Conservation (phyloP, 495 filamentous ascomycete genomes). For the Neurospora sp. region DNA sequence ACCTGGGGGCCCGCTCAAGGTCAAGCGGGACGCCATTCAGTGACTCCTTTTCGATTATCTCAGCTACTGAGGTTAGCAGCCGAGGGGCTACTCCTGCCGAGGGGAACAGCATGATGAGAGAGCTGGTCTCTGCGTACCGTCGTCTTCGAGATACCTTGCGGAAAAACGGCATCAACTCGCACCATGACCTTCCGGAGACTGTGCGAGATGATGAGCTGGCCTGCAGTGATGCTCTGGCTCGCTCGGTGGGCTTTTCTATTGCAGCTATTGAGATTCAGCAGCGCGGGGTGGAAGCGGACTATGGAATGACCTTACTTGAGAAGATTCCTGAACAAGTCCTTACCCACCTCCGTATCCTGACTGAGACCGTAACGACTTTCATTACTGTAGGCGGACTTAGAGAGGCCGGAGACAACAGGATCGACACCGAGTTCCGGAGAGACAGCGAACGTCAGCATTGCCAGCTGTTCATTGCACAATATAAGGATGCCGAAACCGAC, state of each 20-base stretch:
- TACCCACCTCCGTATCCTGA: conserved; percentile 81
- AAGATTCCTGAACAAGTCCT: conserved; percentile 72
- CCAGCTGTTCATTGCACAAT: conserved; percentile 59
- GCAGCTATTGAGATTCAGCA: conserved; percentile 86
- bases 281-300: conserved; percentile 69
- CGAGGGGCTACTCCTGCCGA: conserved; percentile 19
- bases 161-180: conserved; percentile 54
- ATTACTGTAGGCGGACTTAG: conserved; percentile 64
- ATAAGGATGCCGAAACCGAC: conserved; percentile 28
- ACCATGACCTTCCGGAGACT: conserved; percentile 12
- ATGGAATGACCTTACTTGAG: conserved; percentile 67
- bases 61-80: conserved; percentile 9
- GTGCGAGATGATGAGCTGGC: conserved; percentile 33
- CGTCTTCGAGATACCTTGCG: conserved; percentile 69
- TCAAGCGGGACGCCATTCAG: conserved; percentile 22
- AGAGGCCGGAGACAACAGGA: conserved; percentile 45
- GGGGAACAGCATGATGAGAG: conserved; percentile 42
- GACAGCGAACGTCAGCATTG: conserved; percentile 64
- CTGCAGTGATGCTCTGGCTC: conserved; percentile 58
- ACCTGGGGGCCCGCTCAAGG: conserved; percentile 17
- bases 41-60: conserved; percentile 19
- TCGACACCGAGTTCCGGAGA: conserved; percentile 56
- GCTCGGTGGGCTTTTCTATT: conserved; percentile 77
- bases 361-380: conserved; percentile 81
- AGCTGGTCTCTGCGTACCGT: conserved; percentile 72